Evolutionary conservation across 2,329 filamentous ascomycete species (phyloP), one percentile per base, ranked within the genome.

Genomic region (Diaporthe capsici): DNA sequence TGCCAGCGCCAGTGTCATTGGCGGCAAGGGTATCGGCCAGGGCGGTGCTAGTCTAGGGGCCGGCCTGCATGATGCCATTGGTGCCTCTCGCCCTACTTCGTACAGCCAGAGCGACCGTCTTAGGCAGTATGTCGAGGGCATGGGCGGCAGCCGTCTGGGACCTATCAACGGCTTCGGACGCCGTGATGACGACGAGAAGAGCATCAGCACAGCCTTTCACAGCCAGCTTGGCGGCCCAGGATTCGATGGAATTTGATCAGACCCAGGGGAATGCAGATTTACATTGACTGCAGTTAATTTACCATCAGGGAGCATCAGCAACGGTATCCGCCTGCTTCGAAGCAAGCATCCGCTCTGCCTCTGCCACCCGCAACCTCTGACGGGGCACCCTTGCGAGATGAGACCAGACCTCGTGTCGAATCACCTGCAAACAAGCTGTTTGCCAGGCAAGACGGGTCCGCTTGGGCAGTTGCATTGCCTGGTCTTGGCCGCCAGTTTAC

Each of bases 181-280:
- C 80, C 89, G 88, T 71, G 97, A 99, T 79, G 97, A 99, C 79
- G 97, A 98, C 83, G 95, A 97, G 81, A 95, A 97, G 86, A 98
- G 96, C 85, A 92, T 98, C 81, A 98, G 95, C 82, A 98, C 97
- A 71, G 96, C 96, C 67, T 99, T 98, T 86, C 96, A 96, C 77
- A 98, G 95, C 86, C 97, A 98, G 85, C 92, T 98, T 79, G 95
- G 95, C 78, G 87, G 89, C 28, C 76, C 82, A 22, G 88, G 88
- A 76, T 90, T 89, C 79, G 88, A 90, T 81, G 75, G 75, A n/a
- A 77, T 77, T 80, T 83, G 83, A 76, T 84, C 81, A 76, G 81
- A 82, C 76, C 81, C 81, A 83, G 37, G 51, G 39, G 28, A 67
- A 60, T 44, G 73, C 73, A 73, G 65, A 65, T 73, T 63, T 42